A percentile compares a stretch with the other conserved stretches of the same genome.
phyloP scores from a whole-genome alignment of 1,284 basidiomycete genomes.

The Irpex sp. region DNA sequence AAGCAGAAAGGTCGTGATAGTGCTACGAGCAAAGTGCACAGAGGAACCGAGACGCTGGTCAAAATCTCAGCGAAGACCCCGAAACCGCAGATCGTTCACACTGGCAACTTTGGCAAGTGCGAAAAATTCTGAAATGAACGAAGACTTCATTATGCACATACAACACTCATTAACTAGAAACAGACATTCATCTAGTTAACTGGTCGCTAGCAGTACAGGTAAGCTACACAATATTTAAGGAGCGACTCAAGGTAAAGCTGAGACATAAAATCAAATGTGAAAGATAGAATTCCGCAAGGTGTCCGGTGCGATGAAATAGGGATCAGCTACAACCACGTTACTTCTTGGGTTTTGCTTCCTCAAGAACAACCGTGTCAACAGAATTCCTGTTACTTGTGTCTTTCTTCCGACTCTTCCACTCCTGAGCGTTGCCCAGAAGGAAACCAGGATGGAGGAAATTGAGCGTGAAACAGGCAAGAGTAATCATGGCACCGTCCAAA shows the following conservation, averaged over 20 bases:
- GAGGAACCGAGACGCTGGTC: neutral
- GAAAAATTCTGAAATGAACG: too few species aligned
- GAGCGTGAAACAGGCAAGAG: constrained; percentile 47
- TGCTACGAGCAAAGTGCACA: neutral
- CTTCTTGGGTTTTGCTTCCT: neutral
- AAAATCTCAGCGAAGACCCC: neutral
- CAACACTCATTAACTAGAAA: too few species aligned
- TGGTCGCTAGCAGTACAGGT: too few species aligned
- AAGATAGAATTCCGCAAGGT: too few species aligned
- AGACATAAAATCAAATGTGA: too few species aligned
- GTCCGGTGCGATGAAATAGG: too few species aligned
- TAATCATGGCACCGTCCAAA: constrained; percentile 56
- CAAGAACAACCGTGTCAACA: neutral
- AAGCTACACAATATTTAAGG: too few species aligned
- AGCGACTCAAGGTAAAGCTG: too few species aligned
- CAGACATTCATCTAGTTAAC: too few species aligned
- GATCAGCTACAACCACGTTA: too few species aligned
- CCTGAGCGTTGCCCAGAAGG: constrained; percentile 9
- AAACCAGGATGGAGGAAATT: constrained; percentile 51
- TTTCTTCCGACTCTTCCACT: constrained; percentile 4
- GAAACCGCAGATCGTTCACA: neutral
- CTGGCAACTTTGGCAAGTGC: too few species aligned
- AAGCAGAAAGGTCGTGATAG: neutral
- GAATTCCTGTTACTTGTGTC: neutral
- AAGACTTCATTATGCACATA: too few species aligned